Base-by-base conservation (phyloP, 2,329 filamentous ascomycete genomes). In the Apiospora saccharicola region DNA sequence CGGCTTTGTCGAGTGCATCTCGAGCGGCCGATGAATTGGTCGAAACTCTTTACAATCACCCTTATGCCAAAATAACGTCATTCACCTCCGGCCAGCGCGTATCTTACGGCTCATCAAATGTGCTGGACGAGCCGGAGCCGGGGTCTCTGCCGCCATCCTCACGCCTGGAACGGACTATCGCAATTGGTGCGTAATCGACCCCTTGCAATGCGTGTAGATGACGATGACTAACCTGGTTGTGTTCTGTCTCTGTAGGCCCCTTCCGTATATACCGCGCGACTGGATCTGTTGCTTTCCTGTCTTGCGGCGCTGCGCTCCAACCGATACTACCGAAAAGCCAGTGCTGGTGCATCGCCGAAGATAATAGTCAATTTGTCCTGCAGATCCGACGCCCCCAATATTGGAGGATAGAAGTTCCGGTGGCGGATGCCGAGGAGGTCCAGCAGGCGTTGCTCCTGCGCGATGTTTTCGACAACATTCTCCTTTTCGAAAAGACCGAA, bases 281-380 rank as follows among this genome's bases (percentile, higher is more conserved):
- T 10, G 93, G 94, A 26, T 94, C 94, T 13, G 94, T 96, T 22
- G 93, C 94, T 16, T 98, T 98, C 78, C 87, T 98, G 13, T 96
- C 93, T 81, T 97, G 94, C 75, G 94, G 94, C 73, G 91, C 90
- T 71, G 92, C 95, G 22, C 87, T 98, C 24, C 94, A 96, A 78
- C 93, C 95, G 14, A 96, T 98, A 74, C 84, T 98, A 70, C 94
- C 94, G 34, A 94, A 94, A 81, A 97, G 94, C 72, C 95, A 98
- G 82, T 97, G 93, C 80, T 98, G 95, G 95, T 97, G 93, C 80
- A 93, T 98, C 44, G 94, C 97, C 80, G 93, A 94, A 72, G 89
- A 91, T 71, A 92, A 92, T 53, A 94, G 86, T 81, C 89, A 92
- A 76, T 98, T 97, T 76, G 93, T 97, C n/a, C 84, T 98, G 73